Base-by-base conservation (phyloP, 192 early-diverging fungal species). In the Diversispora eburnea region DNA sequence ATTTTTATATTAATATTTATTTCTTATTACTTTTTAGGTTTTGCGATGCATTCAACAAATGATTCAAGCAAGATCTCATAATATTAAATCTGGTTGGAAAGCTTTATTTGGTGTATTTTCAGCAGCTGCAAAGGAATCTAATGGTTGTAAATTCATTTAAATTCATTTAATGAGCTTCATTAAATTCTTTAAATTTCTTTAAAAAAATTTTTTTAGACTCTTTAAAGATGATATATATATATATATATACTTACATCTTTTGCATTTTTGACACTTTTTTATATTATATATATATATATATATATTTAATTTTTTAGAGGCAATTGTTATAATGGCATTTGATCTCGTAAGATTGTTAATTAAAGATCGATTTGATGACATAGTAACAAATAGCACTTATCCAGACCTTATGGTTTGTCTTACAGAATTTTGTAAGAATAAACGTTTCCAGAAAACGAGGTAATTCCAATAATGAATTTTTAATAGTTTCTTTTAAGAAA, bases 1-100 rank as follows among this genome's bases (percentile, higher is more conserved):
- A 6, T 25, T 41, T 42, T 63, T 63, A 54, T 17, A 54, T 54
- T 7, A 54, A 17, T 54, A 4, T 10, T 10, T 45, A 10, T 43
- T 12, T 43, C 33, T 67, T 25, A 45, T 65, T 46, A 8, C 58
- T 87, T 83, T 77, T 75, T 81, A 54, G 87, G 83, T 83, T 15
- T 84, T 85, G 66, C 83, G 84, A 78, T 96, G 94, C 80, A 84
- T 89, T n/a, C 85, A 85, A 10, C 91, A 92, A 79, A 83, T 92
- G 63, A 86, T 92, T 49, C 85, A 86, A 63, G 90, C 93, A 0
- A 80, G 91, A 51, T 85, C 93, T 42, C 80, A 83, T 70, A 85
- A 91, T 39, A 91, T 98, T 61, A 87, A 91, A 48, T 92, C 90
- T 15, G 96, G 96, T 0, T 94, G 91, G 88, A 90, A 89, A 66